phyloP scores from a whole-genome alignment of 2,329 filamentous ascomycete genomes.

The Colletotrichum orbiculare region DNA sequence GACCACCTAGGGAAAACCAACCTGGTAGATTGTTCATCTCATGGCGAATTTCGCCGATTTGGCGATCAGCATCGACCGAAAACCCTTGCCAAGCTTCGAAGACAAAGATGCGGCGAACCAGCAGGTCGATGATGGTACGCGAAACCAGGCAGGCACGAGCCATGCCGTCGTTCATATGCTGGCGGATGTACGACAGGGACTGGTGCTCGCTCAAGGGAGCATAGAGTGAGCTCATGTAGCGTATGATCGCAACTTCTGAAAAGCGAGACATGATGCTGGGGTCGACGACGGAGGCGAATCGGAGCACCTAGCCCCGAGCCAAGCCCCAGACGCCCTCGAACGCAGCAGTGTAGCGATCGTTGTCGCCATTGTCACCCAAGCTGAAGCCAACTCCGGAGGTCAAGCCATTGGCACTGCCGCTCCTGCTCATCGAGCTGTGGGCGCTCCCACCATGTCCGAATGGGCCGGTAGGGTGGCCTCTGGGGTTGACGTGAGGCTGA shows the following conservation, averaged over 20 bases:
- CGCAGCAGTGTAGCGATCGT: conserved; percentile 32
- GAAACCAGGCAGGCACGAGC: conserved; percentile 56
- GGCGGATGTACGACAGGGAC: conserved; percentile 53
- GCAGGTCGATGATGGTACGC: conserved; percentile 54
- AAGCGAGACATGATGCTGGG: conserved; percentile 14
- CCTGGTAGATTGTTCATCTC: conserved; percentile 49
- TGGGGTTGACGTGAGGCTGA: conserved; percentile 7
- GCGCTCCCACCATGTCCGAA: conserved; percentile 20
- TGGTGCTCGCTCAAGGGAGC: conserved; percentile 47
- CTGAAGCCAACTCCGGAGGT: conserved; percentile 7
- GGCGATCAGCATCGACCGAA: conserved; percentile 47
- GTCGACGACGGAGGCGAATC: conserved; percentile 31
- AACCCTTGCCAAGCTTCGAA: conserved; percentile 53
- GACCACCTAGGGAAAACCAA: conserved; percentile 36
- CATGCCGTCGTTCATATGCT: conserved; percentile 52
- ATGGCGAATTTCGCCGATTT: conserved; percentile 48
- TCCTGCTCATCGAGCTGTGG: conserved; percentile 4
- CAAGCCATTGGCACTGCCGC: conserved; percentile 4
- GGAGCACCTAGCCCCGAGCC: conserved; percentile 36
- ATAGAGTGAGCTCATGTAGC: conserved; percentile 35
- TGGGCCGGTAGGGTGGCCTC: conserved; percentile 10
- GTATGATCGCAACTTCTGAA: conserved; percentile 25
- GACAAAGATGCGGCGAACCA: conserved; percentile 55
- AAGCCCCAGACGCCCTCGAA: conserved; percentile 36
- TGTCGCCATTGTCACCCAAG: conserved; percentile 23